A percentile compares a stretch with the other conserved stretches of the same genome.
These are phyloP conservation scores for Magnaporthiopsis poae DNA, from an alignment of 2,329 filamentous ascomycete species.

Conservation along the genomic window DNA sequence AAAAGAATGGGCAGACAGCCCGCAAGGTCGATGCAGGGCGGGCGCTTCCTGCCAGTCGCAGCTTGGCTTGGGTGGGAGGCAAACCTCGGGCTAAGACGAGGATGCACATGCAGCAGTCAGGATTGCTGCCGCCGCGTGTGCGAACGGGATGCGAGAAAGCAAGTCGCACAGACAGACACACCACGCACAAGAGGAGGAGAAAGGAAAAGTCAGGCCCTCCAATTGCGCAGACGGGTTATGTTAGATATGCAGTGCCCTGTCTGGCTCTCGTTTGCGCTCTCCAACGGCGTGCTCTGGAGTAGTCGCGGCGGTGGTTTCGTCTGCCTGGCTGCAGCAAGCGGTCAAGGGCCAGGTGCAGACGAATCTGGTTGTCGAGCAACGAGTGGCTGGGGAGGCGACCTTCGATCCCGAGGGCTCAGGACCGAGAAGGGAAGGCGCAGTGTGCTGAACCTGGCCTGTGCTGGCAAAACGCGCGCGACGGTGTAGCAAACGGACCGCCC, in stretches of 20 bases:
- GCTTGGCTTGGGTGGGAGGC: neutral
- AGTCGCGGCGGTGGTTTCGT: neutral
- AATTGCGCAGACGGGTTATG: neutral
- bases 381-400: neutral
- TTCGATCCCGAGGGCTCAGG: neutral
- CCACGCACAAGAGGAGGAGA: constrained; percentile 3
- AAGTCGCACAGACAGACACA: neutral
- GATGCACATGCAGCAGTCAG: neutral
- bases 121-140: neutral
- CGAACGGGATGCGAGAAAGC: neutral
- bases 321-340: neutral
- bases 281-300: neutral
- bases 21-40: neutral
- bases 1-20: neutral
- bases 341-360: neutral
- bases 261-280: constrained; percentile 4
- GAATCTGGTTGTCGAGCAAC: constrained; percentile 3
- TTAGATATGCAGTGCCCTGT: neutral
- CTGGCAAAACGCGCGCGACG: neutral
- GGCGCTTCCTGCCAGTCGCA: neutral
- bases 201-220: neutral
- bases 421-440: neutral
- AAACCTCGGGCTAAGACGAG: neutral
- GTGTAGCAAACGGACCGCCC: no score
- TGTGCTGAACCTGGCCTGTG: neutral